Base-by-base conservation (phyloP, 768 basidiomycete genomes). In the Suillus lakei region DNA sequence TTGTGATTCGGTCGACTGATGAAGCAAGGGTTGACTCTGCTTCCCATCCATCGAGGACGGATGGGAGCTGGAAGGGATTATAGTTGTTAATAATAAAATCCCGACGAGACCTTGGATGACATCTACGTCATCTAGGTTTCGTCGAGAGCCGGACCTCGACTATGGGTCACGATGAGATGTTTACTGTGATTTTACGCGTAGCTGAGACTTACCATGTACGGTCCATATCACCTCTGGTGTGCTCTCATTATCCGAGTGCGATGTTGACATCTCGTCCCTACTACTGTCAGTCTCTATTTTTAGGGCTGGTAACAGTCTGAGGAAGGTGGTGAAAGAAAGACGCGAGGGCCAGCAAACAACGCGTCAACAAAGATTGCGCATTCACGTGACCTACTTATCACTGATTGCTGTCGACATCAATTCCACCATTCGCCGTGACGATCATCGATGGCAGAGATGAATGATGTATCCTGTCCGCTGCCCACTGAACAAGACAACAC, bases 111-210 rank as follows among this genome's bases (percentile, higher is more conserved):
- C 84, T 63, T 90, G 83, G 66, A 96, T 87, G 32, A 88, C 86
- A 64, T 95, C 92, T 77, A 92, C 87, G 88, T 30, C 89, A 83
- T 10, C 91, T 88, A 12, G 92, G 86, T 56, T 85, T 82, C 18
- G 87, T 78, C 51, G 86, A 82, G 34, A 96, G 81, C 58, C 93
- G 88, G 12, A 94, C 93, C 80, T 97, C 95, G 74, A 96, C 95
- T 96, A 67, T 21, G 10, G 53, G 43, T 32, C 18, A 23, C 21
- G 53, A 30, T 30, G 36, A 39, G 64, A 41, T 46, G 34, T n/a
- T 39, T 44, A 18, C 10, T 30, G 10, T 21, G 38, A 32, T 46
- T 30, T 4, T 28, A 32, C 26, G 26, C 28, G 6, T 44, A 50
- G 43, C 59, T 26, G 61, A 55, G 0, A 58, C 82, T 64, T 67